phyloP scores from a whole-genome alignment of 371 early-diverging fungal species.

The Lichtheimia ornata region DNA sequence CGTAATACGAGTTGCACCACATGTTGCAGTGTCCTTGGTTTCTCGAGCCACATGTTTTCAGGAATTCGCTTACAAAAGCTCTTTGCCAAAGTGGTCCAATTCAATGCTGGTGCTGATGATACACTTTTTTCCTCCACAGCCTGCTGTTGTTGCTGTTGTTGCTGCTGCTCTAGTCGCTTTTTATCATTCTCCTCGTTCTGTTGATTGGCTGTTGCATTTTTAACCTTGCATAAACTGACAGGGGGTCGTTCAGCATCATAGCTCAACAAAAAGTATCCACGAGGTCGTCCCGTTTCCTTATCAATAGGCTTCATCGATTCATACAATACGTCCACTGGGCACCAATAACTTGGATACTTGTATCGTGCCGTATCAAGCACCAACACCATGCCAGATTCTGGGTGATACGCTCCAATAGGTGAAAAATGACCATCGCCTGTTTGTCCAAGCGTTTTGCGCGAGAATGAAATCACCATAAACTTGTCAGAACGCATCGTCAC shows the following conservation, averaged over 20 bases:
- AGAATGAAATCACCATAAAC: conserved; percentile 89
- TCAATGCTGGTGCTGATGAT: conserved; percentile 24
- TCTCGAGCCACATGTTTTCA: conserved; percentile 53
- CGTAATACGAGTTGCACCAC: conserved; percentile 48
- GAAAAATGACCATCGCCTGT: conserved; percentile 92
- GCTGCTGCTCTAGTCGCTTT: conserved; percentile 1
- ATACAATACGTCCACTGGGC: conserved; percentile 68
- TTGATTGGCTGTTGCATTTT: neutral
- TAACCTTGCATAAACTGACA: conserved; percentile 38
- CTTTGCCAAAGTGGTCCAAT: conserved; percentile 52
- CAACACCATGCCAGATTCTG: conserved; percentile 66
- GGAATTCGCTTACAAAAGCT: conserved; percentile 52
- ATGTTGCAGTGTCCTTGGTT: conserved; percentile 45
- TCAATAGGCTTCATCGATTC: conserved; percentile 84
- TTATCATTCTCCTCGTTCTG: neutral
- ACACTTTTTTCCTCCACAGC: neutral
- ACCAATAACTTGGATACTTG: conserved; percentile 87
- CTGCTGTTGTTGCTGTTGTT: neutral
- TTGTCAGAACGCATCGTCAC: conserved; percentile 70
- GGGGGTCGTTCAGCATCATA: conserved; percentile 49
- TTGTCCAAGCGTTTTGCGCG: conserved; percentile 77
- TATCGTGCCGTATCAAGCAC: conserved; percentile 80
- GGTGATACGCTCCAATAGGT: conserved; percentile 73
- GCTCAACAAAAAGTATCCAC: conserved; percentile 86
- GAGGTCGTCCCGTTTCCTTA: conserved; percentile 73